Percentiles rank a stretch among this genome's conserved stretches.
phyloP scores from a whole-genome alignment of 371 early-diverging fungal species.

The Mortierella sp. region DNA sequence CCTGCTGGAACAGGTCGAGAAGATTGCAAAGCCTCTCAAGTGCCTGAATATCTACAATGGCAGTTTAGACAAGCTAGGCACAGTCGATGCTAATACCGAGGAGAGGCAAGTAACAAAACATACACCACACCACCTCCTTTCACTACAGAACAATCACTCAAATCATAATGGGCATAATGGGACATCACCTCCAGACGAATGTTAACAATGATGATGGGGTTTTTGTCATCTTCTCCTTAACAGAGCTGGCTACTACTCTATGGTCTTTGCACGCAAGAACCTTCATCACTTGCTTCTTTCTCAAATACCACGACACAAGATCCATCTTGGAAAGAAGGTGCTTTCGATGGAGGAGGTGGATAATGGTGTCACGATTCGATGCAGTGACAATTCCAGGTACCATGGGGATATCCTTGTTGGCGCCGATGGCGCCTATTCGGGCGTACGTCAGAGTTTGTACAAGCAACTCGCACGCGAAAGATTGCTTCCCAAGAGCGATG shows the following conservation, averaged over 20 bases:
- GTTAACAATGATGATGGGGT: no score
- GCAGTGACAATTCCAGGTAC: constrained; percentile 28
- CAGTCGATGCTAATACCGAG: constrained; percentile 15
- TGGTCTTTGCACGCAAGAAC: constrained; percentile 29
- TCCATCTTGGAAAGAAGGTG: constrained; percentile 31
- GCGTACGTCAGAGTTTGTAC: constrained; percentile 34
- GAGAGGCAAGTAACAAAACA: constrained; percentile 12
- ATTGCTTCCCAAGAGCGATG: constrained; percentile 20
- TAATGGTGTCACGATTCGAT: constrained; percentile 26
- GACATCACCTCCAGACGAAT: no score
- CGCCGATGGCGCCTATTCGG: constrained; percentile 45
- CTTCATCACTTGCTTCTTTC: constrained; percentile 28
- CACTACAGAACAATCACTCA: no score
- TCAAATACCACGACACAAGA: constrained; percentile 41
- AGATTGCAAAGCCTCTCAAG: constrained; percentile 33
- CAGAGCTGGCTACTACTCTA: constrained; percentile 34
- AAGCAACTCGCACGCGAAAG: constrained; percentile 16
- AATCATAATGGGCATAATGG: no score
- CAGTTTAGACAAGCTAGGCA: constrained; percentile 11
- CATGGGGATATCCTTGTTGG: constrained; percentile 40
- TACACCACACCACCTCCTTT: no score
- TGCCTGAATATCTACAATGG: constrained; percentile 25
- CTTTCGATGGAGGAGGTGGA: constrained; percentile 19
- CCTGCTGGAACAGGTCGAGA: constrained; percentile 23
- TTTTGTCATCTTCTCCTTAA: no score